Evolutionary conservation across 257 asterid genomes (phyloP), one percentile per base, ranked within the genome.

Genomic region (Echium plantagineum): DNA sequence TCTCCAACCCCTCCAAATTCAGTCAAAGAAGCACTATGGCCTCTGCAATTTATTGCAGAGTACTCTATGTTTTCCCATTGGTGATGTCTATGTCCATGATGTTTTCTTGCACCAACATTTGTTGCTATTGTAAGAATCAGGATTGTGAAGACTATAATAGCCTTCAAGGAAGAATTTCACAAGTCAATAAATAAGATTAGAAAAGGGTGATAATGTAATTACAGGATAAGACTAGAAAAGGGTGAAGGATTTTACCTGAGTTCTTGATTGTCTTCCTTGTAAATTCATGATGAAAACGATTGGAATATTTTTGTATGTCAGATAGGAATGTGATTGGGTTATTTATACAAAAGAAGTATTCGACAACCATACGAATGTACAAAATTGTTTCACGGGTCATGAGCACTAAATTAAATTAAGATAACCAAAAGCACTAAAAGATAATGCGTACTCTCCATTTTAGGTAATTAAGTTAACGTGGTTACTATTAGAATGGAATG

Each of bases 1-100:
- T 89, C 97, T 12, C 97, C 97, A n/a, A 93, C 80, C 0, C 94
- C 98, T 6, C 97, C 98, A 30, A 93, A 93, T 16, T 93, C 95
- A 15, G 85, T 68, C 64, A 91, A 21, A 1, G 94, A 74, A 0
- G 89, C 94, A 6, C 68, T 64, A 71, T 85, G 85, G 13, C 68
- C 70, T 59, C 97, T 75, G 70, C 95, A 81, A 58, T 72, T 85
- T 30, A 71, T 65, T 30, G 90, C 81, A 17, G 71, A 42, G 74
- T 82, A 85, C 61, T 79, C 82, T 5, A 81, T 69, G n/a, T 65
- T 47, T 4, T 73, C 74, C 63, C 66, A 63, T 3, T 20, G 63
- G 55, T 58, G 66, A 17, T 54, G 58, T 51, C 67, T 67, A 0
- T 53, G 69, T 9, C 32, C 68, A 13, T 55, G 59, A 52, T 69